These are phyloP conservation scores for Stentor roeselii DNA, from an alignment of 73 alveolate species.

Conservation along the genomic window DNA sequence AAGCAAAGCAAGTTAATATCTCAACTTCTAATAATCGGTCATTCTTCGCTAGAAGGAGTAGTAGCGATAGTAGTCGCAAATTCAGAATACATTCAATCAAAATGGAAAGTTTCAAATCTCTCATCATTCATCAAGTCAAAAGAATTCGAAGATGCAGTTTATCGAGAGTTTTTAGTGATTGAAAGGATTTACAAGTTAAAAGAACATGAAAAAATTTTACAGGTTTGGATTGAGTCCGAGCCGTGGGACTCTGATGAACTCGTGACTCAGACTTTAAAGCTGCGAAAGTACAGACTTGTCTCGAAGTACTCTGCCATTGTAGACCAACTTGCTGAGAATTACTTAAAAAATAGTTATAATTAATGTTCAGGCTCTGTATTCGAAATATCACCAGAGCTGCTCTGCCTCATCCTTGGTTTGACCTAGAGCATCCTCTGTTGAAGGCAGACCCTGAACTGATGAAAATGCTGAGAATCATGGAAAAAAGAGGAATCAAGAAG, in stretches of 20 bases:
- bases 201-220: not conserved
- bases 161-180: not conserved
- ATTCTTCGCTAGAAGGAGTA: constrained; percentile 55
- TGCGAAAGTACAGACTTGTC: not conserved
- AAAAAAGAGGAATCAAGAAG: not conserved
- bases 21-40: constrained; percentile 66
- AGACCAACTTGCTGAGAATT: no score
- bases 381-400: not conserved
- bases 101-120: not conserved
- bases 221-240: not conserved
- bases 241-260: constrained; percentile 10
- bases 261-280: not conserved
- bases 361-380: not conserved
- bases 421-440: constrained; percentile 16
- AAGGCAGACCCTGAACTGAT: not conserved
- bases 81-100: not conserved
- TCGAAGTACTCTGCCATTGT: not conserved
- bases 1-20: constrained; percentile 35
- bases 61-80: constrained; percentile 82
- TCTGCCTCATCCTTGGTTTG: constrained; percentile 23
- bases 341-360: no score
- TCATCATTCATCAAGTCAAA: not conserved
- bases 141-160: not conserved
- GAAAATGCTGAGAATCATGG: not conserved
- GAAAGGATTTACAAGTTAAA: not conserved